phyloP scores from a whole-genome alignment of 768 basidiomycete species.

The Boletus subcaerulescens region DNA sequence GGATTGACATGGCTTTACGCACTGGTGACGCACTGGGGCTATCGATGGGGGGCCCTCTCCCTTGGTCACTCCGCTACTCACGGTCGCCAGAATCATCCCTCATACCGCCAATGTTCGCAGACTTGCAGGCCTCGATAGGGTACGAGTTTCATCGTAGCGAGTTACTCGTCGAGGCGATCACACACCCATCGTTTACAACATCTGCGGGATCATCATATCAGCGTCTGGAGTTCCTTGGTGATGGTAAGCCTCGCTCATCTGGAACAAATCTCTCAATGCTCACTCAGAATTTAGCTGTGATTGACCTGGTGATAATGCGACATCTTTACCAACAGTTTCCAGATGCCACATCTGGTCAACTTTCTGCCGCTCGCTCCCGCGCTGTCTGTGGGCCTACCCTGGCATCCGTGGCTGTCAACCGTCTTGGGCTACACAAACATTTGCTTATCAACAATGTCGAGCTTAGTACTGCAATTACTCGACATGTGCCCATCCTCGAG shows the following conservation, averaged over 20 bases:
- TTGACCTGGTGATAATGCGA: slow-evolving; percentile 68
- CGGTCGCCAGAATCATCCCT: slow-evolving; percentile 31
- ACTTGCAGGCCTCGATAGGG: slow-evolving; percentile 61
- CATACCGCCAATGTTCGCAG: slow-evolving; percentile 46
- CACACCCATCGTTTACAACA: slow-evolving; percentile 72
- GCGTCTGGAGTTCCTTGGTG: slow-evolving; percentile 85
- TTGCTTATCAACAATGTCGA: slow-evolving; percentile 68
- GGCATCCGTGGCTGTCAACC: slow-evolving; percentile 63
- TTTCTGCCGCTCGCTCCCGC: slow-evolving; percentile 66
- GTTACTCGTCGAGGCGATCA: slow-evolving; percentile 74
- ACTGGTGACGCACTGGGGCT: slow-evolving; percentile 65
- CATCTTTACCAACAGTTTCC: slow-evolving; percentile 73
- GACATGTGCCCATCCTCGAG: slow-evolving; percentile 59
- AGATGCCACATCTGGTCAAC: slow-evolving; percentile 68
- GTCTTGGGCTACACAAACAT: slow-evolving; percentile 64
- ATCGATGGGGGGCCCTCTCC: slow-evolving; percentile 65
- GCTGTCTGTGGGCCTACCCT: slow-evolving; percentile 75
- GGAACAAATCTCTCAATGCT: slow-evolving; percentile 1
- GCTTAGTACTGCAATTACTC: slow-evolving; percentile 60
- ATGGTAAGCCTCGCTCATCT: slow-evolving; percentile 52
- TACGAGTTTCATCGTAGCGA: slow-evolving; percentile 66
- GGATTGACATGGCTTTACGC: slow-evolving; percentile 63
- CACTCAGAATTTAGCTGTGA: slow-evolving; percentile 46
- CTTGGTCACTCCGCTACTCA: slow-evolving; percentile 64
- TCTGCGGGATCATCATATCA: slow-evolving; percentile 68